Conservation (phyloP, 495 filamentous ascomycete species). For the Trichodelitschia bisporula region DNA sequence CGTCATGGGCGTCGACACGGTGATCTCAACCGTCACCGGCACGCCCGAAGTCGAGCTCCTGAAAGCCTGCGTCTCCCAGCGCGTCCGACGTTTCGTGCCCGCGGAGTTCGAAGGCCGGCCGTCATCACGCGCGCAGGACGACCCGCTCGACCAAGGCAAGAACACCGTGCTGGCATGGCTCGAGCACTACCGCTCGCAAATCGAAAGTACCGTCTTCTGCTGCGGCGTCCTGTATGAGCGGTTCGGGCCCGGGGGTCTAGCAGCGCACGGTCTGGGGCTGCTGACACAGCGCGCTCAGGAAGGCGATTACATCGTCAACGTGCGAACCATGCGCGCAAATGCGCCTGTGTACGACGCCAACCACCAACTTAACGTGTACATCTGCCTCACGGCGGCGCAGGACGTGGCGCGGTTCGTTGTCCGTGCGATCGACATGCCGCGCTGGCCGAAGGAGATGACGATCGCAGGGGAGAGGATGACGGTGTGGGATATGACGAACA, state of each 20-base stretch:
- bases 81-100: constrained; percentile 45
- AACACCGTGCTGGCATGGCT: constrained; percentile 29
- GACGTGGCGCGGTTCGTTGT: constrained; percentile 45
- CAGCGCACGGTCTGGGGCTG: constrained; percentile 25
- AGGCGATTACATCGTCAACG: constrained; percentile 38
- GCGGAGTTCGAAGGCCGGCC: constrained; percentile 31
- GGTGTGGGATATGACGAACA: no score
- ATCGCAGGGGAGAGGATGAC: constrained; percentile 35
- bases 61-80: constrained; percentile 35
- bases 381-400: constrained; percentile 41
- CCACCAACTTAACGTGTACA: constrained; percentile 20
- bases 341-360: constrained; percentile 26
- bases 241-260: constrained; percentile 38
- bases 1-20: constrained; percentile 43
- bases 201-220: constrained; percentile 40
- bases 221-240: constrained; percentile 60
- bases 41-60: constrained; percentile 43
- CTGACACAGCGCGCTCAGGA: constrained; percentile 23
- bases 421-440: constrained; percentile 28
- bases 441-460: constrained; percentile 40
- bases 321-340: constrained; percentile 28
- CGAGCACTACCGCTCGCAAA: constrained; percentile 23
- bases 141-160: constrained; percentile 28
- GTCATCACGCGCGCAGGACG: constrained; percentile 16
- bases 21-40: constrained; percentile 49